phyloP scores from a whole-genome alignment of 257 asterid genomes.

The Fraxinus americana region DNA sequence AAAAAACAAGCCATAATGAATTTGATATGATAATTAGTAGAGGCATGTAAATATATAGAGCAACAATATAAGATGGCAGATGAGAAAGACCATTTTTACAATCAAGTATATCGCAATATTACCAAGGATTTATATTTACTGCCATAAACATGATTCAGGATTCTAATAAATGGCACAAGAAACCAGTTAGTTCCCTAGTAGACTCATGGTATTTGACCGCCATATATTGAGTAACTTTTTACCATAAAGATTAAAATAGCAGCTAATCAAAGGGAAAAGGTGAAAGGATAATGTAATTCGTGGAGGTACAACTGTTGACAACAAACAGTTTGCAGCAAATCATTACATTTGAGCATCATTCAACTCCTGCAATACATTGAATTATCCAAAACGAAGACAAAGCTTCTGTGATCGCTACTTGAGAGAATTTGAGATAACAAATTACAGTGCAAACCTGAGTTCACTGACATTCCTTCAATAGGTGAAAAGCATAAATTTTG shows the following conservation, averaged over 20 bases:
- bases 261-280: background rate
- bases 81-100: slow-evolving; percentile 10
- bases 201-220: slow-evolving; percentile 12
- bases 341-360: slow-evolving; percentile 16
- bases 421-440: slow-evolving; percentile 24
- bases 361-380: slow-evolving; percentile 17
- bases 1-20: slow-evolving; percentile 4
- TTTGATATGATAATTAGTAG: slow-evolving; percentile 17
- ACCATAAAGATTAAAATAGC: background rate
- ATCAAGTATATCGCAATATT: background rate
- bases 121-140: background rate
- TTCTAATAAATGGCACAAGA: background rate
- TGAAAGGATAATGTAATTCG: slow-evolving; percentile 12
- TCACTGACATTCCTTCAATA: slow-evolving; percentile 29
- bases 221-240: background rate
- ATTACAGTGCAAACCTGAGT: slow-evolving; percentile 45
- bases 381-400: slow-evolving; percentile 21
- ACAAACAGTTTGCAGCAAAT: slow-evolving; percentile 17
- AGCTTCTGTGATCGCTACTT: background rate
- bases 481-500: slow-evolving; percentile 37
- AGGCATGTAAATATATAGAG: slow-evolving; percentile 9
- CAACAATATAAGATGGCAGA: slow-evolving; percentile 17
- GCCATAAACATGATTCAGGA: background rate
- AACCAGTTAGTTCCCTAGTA: background rate
- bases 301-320: slow-evolving; percentile 14